A percentile compares a stretch with the other conserved stretches of the same genome.
These are phyloP conservation scores for Nicotiana attenuata DNA, from an alignment of 257 asterid genomes.

Conservation along the genomic window DNA sequence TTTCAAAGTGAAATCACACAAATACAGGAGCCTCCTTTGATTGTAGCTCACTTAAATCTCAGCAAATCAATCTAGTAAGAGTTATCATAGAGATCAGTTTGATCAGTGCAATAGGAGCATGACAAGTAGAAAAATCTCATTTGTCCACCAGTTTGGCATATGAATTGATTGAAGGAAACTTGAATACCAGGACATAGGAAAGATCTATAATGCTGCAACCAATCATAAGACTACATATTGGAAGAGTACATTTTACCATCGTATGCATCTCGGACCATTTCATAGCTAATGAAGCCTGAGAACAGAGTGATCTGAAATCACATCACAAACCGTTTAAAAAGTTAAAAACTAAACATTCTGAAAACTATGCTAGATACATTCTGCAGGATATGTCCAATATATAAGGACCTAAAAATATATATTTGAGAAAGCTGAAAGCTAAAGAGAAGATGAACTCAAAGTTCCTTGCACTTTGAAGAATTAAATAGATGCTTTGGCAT, in stretches of 20 bases:
- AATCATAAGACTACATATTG: background rate
- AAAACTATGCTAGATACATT: background rate
- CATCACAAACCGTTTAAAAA: conserved; percentile 18
- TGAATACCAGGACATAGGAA: background rate
- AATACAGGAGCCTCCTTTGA: too few relatives aligned
- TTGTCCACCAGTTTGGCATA: too few relatives aligned
- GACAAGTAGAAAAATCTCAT: background rate
- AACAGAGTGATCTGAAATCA: conserved; percentile 76
- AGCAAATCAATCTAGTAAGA: background rate
- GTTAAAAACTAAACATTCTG: background rate
- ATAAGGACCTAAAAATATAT: background rate
- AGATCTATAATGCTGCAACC: background rate
- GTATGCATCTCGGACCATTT: conserved; percentile 97
- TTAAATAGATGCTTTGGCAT: too few relatives aligned
- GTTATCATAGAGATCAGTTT: background rate
- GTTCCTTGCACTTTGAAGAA: too few relatives aligned
- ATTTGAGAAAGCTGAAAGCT: background rate
- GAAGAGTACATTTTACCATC: conserved; percentile 54
- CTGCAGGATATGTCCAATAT: background rate
- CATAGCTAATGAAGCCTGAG: conserved; percentile 95
- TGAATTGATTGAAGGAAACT: background rate
- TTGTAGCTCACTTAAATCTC: background rate
- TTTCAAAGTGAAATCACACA: too few relatives aligned
- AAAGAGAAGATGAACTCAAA: too few relatives aligned
- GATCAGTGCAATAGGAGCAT: background rate